Percentiles rank a stretch among this genome's conserved stretches.
Evolutionary conservation across 2,329 filamentous ascomycete species (phyloP).

Genomic region (Verticillium tricorpus): DNA sequence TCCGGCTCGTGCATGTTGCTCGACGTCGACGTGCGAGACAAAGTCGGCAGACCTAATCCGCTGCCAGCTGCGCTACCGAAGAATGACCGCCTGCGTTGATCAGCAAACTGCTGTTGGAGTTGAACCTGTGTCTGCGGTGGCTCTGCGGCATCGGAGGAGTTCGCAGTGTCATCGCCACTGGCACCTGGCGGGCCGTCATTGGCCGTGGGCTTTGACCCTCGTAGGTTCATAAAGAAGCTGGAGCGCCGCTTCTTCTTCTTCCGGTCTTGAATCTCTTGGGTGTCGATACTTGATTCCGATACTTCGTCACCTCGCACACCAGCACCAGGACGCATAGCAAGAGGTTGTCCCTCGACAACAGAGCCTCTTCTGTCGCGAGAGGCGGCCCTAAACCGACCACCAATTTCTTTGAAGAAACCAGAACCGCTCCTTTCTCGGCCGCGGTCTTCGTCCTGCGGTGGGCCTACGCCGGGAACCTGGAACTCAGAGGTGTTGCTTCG

Average conservation of each 20-base stretch:
- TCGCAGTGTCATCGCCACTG: slow-evolving; percentile 5
- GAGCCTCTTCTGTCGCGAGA: slow-evolving; percentile 26
- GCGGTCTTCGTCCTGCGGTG: slow-evolving; percentile 29
- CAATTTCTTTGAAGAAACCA: slow-evolving; percentile 48
- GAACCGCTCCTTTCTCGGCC: slow-evolving; percentile 32
- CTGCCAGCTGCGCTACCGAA: slow-evolving; percentile 22
- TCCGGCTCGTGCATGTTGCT: slow-evolving; percentile 14
- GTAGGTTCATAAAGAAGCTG: slow-evolving; percentile 31
- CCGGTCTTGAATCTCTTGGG: slow-evolving; percentile 32
- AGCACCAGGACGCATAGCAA: slow-evolving; percentile 1
- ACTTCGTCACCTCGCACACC: slow-evolving; percentile 31
- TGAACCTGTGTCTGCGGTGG: background rate
- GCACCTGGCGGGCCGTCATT: slow-evolving; percentile 17
- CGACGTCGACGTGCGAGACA: slow-evolving; percentile 20
- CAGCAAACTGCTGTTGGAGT: slow-evolving; percentile 19
- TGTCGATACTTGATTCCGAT: slow-evolving; percentile 34
- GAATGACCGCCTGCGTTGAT: slow-evolving; percentile 35
- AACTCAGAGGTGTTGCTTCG: slow-evolving; percentile 34
- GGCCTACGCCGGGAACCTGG: slow-evolving; percentile 28
- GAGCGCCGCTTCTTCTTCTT: slow-evolving; percentile 26
- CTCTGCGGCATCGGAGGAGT: background rate
- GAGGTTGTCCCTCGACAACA: slow-evolving; percentile 7
- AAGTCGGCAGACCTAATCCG: slow-evolving; percentile 6
- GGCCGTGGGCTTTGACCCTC: slow-evolving; percentile 11
- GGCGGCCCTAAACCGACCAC: slow-evolving; percentile 34